Percentiles rank a stretch among this genome's conserved stretches.
Conservation (phyloP, 306 rosid species). For the Styphnolobium japonicum region DNA sequence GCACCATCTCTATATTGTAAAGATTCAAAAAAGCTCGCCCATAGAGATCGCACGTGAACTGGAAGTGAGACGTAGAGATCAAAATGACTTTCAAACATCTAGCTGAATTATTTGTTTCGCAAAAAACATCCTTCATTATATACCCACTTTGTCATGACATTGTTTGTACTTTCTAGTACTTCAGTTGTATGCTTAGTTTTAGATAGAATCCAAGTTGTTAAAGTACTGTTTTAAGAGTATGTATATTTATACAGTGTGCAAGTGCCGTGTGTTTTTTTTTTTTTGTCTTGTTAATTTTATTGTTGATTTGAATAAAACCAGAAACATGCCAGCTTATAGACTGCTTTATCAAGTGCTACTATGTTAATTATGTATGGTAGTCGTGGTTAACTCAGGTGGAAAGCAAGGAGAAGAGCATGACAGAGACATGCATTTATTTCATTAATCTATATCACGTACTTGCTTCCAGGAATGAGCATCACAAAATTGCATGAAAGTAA, state of each 20-base stretch:
- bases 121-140: not conserved
- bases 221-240: not conserved
- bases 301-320: not conserved
- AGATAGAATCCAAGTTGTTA: not conserved
- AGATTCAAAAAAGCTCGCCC: no score
- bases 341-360: not conserved
- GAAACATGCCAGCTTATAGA: not conserved
- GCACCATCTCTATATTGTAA: no score
- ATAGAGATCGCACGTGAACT: no score
- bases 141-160: no score
- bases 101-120: no score
- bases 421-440: not conserved
- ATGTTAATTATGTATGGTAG: not conserved
- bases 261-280: not conserved
- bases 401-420: not conserved
- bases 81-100: not conserved
- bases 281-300: not conserved
- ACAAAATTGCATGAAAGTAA: not conserved
- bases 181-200: not conserved
- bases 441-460: not conserved
- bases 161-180: not conserved
- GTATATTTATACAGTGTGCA: not conserved
- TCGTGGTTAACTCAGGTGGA: not conserved
- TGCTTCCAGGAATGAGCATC: not conserved
- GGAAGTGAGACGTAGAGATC: not conserved